Evolutionary conservation across 1,284 basidiomycete genomes (phyloP), one percentile per base, ranked within the genome.

Genomic region (Taiwanofungus camphoratus): DNA sequence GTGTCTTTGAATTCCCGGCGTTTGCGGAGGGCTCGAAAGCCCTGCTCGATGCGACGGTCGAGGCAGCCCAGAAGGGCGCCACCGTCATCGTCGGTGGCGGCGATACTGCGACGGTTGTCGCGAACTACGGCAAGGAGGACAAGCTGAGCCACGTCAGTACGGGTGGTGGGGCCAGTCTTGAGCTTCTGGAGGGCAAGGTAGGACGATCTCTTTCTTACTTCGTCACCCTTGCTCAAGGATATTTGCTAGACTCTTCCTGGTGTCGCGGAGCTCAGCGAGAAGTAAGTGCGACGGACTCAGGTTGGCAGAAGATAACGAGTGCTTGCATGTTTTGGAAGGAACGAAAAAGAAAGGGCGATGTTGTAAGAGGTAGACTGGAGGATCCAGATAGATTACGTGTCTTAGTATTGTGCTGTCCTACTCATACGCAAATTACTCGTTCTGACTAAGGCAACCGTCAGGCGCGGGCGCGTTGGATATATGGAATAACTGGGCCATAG

Each of bases 161-260:
- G 33, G 95, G 96, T 52, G 96, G 96, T 52, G 95, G 95, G 55
- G 95, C 95, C 35, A 90, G 85, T 62, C 78, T 99, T 50, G 94
- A 98, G 67, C 78, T 98, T 39, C 77, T 98, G 52, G 94, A 98
- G 73, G 95, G 95, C 69, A 97, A 97, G 82, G 89, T 88, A 54
- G 58, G 73, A n/a, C 7, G 13, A 7, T 2, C 11, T 22, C 4
- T 27, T 4, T 21, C 20, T 26, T 24, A 13, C 22, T 13, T 23
- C n/a, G 21, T 7, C 15, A 12, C 26, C 21, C 1, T 26, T 34
- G 46, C 45, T 50, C 36, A 45, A 51, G 24, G 16, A 39, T 23
- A 31, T 26, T 11, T 29, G 40, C 15, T 53, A 90, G 88, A 79
- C 70, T 27, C 76, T 93, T 27, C 90, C 90, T 46, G 90, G 90